These are phyloP conservation scores for Lactuca sativa DNA, from an alignment of 129 eudicot genomes.

Conservation along the genomic window DNA sequence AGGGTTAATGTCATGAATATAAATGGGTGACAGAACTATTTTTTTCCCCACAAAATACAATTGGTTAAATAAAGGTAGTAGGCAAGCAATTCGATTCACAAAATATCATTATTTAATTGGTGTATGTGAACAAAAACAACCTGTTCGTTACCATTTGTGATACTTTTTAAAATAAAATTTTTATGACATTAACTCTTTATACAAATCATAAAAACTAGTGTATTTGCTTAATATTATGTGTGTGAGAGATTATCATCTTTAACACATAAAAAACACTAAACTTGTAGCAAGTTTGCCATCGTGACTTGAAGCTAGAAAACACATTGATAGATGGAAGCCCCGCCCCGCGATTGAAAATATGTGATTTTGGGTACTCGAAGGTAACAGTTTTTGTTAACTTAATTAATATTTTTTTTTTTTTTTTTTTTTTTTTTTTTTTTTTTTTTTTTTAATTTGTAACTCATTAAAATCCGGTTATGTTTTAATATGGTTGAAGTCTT, in stretches of 20 bases:
- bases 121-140: too few relatives aligned
- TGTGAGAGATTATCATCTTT: not conserved
- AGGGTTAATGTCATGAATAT: too few relatives aligned
- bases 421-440: not conserved
- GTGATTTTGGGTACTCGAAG: slow-evolving; percentile 88
- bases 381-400: slow-evolving; percentile 21
- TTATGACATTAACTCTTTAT: too few relatives aligned
- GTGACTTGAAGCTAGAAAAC: slow-evolving; percentile 77
- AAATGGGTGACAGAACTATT: too few relatives aligned
- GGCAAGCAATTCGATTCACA: too few relatives aligned
- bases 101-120: too few relatives aligned
- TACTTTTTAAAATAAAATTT: too few relatives aligned
- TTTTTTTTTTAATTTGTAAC: not conserved
- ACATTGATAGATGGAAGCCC: slow-evolving; percentile 72
- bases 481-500: slow-evolving; percentile 50
- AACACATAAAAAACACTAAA: not conserved
- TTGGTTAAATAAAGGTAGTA: too few relatives aligned
- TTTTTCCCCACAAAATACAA: too few relatives aligned
- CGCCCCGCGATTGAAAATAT: slow-evolving; percentile 73
- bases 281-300: slow-evolving; percentile 78
- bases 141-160: too few relatives aligned
- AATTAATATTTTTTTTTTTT: not conserved
- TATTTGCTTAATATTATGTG: not conserved
- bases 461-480: not conserved
- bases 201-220: too few relatives aligned